phyloP scores from a whole-genome alignment of 2,329 filamentous ascomycete genomes.

The Penicillium occitanis region DNA sequence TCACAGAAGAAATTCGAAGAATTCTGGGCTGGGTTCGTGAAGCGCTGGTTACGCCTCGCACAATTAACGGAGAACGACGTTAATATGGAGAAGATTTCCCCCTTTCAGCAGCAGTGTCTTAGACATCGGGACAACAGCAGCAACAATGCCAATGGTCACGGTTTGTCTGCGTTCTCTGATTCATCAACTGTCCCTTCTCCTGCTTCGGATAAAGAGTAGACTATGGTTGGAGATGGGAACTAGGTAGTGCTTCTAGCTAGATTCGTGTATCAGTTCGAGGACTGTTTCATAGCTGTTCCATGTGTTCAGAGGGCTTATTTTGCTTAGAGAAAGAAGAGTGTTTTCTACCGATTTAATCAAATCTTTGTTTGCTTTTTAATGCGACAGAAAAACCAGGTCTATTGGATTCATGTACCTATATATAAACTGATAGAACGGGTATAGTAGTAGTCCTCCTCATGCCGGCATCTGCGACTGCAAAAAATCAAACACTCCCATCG shows the following conservation, averaged over 20 bases:
- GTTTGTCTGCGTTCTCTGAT: neutral
- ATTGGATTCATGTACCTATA: conserved; percentile 3
- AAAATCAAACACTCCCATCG: conserved; percentile 45
- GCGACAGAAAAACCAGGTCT: neutral
- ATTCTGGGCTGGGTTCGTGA: neutral
- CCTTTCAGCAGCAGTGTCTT: no score
- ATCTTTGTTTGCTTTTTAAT: neutral
- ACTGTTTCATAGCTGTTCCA: neutral
- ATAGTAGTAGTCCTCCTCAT: conserved; percentile 25
- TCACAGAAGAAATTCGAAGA: neutral
- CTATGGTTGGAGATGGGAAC: conserved; percentile 7
- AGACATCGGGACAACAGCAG: no score
- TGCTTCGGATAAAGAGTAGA: neutral
- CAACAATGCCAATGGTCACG: neutral
- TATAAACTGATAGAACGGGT: neutral
- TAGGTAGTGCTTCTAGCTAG: neutral
- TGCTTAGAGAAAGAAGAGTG: neutral
- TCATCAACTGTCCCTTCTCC: neutral
- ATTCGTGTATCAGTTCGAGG: neutral
- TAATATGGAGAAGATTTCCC: no score
- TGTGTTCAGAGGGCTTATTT: neutral
- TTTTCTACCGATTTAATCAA: neutral
- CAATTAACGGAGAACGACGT: no score
- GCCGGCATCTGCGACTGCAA: conserved; percentile 45
- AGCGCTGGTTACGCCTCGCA: neutral